phyloP scores from a whole-genome alignment of 192 early-diverging fungal genomes.

The Kickxella alabastrina region DNA sequence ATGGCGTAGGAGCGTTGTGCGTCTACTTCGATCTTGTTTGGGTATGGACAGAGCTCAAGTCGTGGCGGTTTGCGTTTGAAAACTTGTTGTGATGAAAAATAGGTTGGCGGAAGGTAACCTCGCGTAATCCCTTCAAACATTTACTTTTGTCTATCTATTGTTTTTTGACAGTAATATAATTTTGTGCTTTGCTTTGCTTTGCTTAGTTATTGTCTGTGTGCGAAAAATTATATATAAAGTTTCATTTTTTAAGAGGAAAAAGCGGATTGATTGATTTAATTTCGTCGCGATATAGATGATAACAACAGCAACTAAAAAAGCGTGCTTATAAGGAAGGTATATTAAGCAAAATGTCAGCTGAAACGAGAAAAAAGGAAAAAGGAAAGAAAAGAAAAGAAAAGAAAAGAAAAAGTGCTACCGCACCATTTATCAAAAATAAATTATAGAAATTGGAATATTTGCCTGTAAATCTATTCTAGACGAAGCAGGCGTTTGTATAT shows the following conservation, averaged over 20 bases:
- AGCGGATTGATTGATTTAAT: background rate
- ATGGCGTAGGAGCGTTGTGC: conserved; percentile 18
- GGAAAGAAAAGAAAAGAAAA: background rate
- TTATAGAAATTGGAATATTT: no score
- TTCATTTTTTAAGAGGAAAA: background rate
- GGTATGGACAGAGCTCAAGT: conserved; percentile 19
- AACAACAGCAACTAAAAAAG: background rate
- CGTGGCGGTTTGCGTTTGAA: conserved; percentile 24
- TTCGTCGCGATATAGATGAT: background rate
- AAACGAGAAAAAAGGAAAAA: background rate
- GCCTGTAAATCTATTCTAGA: no score
- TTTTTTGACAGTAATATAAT: background rate
- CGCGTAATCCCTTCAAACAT: conserved; percentile 22
- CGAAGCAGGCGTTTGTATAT: no score
- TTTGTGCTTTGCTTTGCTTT: background rate
- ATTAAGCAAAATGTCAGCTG: background rate
- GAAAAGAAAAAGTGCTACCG: no score
- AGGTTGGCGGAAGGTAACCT: conserved; percentile 29
- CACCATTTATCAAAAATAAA: no score
- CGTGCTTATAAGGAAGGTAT: background rate
- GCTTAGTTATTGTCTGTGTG: background rate
- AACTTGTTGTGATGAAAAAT: conserved; percentile 18
- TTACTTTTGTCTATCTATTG: background rate
- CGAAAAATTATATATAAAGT: background rate
- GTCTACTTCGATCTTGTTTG: conserved; percentile 45